Conservation (phyloP, 345 rosid species). For the Leavenworthia alabamica region DNA sequence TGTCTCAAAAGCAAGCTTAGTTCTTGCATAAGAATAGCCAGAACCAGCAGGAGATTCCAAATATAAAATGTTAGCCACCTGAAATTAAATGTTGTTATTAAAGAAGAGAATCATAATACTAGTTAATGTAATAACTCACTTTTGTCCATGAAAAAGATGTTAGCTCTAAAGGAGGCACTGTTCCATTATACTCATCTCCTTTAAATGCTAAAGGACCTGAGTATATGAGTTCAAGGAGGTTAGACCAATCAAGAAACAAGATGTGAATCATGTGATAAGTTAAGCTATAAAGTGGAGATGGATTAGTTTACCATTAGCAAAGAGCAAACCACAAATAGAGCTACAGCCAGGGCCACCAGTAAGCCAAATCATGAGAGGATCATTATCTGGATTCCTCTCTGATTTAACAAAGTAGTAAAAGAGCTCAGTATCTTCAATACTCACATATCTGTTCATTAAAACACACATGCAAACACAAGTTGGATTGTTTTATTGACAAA, state of each 20-base stretch:
- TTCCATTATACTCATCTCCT: slow-evolving; percentile 51
- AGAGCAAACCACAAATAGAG: slow-evolving; percentile 36
- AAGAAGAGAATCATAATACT: background rate
- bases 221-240: background rate
- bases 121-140: slow-evolving; percentile 16
- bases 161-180: slow-evolving; percentile 49
- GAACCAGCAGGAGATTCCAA: slow-evolving; percentile 71
- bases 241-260: background rate
- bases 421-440: slow-evolving; percentile 44
- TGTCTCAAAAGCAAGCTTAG: slow-evolving; percentile 24
- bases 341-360: slow-evolving; percentile 84
- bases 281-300: background rate
- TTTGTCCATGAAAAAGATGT: slow-evolving; percentile 72
- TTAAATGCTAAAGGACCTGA: slow-evolving; percentile 64
- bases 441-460: slow-evolving; percentile 37
- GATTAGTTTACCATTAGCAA: slow-evolving; percentile 45
- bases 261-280: background rate
- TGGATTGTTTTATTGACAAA: background rate
- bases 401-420: slow-evolving; percentile 63
- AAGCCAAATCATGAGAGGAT: slow-evolving; percentile 65
- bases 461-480: slow-evolving; percentile 1
- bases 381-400: slow-evolving; percentile 42
- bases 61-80: slow-evolving; percentile 64
- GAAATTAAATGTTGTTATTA: slow-evolving; percentile 11
- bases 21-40: slow-evolving; percentile 63